A percentile compares a stretch with the other conserved stretches of the same genome.
Conservation (phyloP, 805 yeast genomes). For the Lipomyces mesembrius region DNA sequence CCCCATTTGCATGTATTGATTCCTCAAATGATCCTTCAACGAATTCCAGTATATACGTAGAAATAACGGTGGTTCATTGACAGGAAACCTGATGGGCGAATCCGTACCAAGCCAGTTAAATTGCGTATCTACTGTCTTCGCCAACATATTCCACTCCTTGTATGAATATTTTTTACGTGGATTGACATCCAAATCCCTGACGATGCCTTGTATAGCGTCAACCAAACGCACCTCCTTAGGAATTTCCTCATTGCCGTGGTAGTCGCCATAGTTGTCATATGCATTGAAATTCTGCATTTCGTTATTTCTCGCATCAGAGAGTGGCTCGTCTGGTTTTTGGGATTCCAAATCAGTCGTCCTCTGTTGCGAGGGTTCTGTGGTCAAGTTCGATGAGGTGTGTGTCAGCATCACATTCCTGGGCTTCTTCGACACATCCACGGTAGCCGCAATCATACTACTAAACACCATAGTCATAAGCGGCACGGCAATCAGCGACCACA, state of each 20-base stretch:
- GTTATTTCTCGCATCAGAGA: not conserved
- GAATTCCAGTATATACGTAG: slow-evolving; percentile 26
- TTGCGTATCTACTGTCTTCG: slow-evolving; percentile 44
- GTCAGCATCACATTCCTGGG: slow-evolving; percentile 14
- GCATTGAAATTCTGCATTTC: not conserved
- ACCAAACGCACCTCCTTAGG: slow-evolving; percentile 10
- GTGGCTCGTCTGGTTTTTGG: not conserved
- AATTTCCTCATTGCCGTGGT: not conserved
- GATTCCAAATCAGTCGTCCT: not conserved
- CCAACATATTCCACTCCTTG: slow-evolving; percentile 57
- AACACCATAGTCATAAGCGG: slow-evolving; percentile 88
- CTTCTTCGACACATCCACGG: slow-evolving; percentile 12
- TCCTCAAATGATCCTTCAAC: slow-evolving; percentile 7
- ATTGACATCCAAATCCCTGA: slow-evolving; percentile 30
- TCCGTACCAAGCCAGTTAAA: slow-evolving; percentile 67
- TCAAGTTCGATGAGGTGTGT: slow-evolving; percentile 5
- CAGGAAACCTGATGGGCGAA: slow-evolving; percentile 72
- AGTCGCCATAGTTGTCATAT: not conserved
- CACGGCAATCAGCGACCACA: slow-evolving; percentile 82
- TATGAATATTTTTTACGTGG: slow-evolving; percentile 53
- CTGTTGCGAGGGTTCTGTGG: slow-evolving; percentile 1
- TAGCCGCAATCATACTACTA: slow-evolving; percentile 53
- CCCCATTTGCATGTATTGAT: not conserved
- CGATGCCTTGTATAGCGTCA: slow-evolving; percentile 17
- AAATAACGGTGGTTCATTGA: slow-evolving; percentile 70